Evolutionary conservation across 2,329 filamentous ascomycete genomes (phyloP).

Genomic region (Fusarium xylarioides): DNA sequence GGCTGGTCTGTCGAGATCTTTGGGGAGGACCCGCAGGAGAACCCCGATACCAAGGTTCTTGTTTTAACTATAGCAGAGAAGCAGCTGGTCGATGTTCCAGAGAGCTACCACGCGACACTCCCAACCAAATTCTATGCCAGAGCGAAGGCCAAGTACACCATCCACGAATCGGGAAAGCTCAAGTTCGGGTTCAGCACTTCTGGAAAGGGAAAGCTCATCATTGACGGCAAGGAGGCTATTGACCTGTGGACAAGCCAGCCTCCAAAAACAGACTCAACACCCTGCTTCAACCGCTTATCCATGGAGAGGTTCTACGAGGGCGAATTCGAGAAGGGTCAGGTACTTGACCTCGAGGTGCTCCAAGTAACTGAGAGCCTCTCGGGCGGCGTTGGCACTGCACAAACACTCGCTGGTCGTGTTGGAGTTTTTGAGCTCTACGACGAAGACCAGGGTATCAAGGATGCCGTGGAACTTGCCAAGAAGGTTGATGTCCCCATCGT

Average conservation of each 20-base stretch:
- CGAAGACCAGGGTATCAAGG: conserved; percentile 45
- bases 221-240: conserved; percentile 47
- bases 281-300: conserved; percentile 46
- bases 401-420: conserved; percentile 30
- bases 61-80: conserved; percentile 23
- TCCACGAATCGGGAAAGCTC: background rate
- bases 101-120: conserved; percentile 23
- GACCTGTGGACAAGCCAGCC: conserved; percentile 46
- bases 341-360: conserved; percentile 24
- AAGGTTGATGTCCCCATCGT: conserved; percentile 64
- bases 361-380: conserved; percentile 36
- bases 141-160: conserved; percentile 13
- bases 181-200: conserved; percentile 47
- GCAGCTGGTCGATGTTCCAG: conserved; percentile 30
- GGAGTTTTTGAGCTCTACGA: conserved; percentile 32
- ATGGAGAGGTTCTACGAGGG: conserved; percentile 33
- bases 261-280: conserved; percentile 44
- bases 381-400: conserved; percentile 34
- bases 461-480: conserved; percentile 40
- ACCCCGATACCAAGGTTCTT: background rate
- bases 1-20: conserved; percentile 34
- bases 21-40: conserved; percentile 2
- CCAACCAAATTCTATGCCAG: conserved; percentile 30
- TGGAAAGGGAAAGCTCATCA: conserved; percentile 47
- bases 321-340: conserved; percentile 1